Evolutionary conservation across 2,329 filamentous ascomycete genomes (phyloP), one percentile per base, ranked within the genome.

Genomic region (Monosporascus sp.): DNA sequence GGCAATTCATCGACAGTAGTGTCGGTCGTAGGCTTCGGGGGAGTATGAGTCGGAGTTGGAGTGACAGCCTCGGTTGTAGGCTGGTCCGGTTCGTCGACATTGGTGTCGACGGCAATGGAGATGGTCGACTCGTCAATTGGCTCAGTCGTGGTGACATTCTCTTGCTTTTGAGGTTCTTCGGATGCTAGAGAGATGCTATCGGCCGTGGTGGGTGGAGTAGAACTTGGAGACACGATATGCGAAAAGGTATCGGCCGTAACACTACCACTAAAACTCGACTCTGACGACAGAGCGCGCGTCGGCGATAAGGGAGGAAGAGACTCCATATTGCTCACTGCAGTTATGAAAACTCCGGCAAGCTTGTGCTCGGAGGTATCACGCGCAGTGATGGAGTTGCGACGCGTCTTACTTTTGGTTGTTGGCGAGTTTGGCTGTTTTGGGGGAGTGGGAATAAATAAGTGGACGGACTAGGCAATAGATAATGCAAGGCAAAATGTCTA

Each of bases 151-250:
- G 73, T 72, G 59, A 73, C 73, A 66, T 85, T 81, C 60, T 81
- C 81, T 60, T 81, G 73, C 64, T 83, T 88, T 38, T 84, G 86
- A 38, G 81, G 74, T 41, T 74, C 42, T n/a, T 46, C 68, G 41
- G 79, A 80, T 51, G 75, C 74, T 52, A 84, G 72, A 70, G 83
- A 86, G 54, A 74, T 76, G 61, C 74, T 77, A 66, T 88, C 85
- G 63, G 79, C 73, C 60, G 82, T 88, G 48, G 85, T 88, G 24
- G 84, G 83, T 47, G 85, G 85, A 53, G 85, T 88, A 20, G 82
- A 85, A 61, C 74, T 78, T 25, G 76, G 72, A 48, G 80, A 82
- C 73, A 79, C 78, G 74, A 78, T 72, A 61, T 80, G 70, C 63
- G 73, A 77, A 49, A 75, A 76, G 45, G 68, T 69, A 54, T 77